These are phyloP conservation scores for Exophiala phaeomuriformis DNA, from an alignment of 2,329 filamentous ascomycete species.

Conservation along the genomic window DNA sequence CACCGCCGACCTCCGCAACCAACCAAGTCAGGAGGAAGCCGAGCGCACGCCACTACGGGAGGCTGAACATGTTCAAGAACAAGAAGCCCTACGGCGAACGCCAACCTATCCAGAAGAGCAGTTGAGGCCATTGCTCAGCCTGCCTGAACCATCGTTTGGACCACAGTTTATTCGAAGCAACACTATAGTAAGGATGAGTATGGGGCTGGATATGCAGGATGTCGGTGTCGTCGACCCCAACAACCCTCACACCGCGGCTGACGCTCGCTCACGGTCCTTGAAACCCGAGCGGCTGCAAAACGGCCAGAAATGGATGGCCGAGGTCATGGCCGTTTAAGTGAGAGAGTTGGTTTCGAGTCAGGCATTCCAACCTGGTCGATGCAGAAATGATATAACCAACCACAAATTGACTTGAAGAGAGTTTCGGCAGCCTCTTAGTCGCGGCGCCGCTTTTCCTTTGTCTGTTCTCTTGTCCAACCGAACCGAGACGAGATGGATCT, in stretches of 20 bases:
- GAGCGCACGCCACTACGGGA: neutral
- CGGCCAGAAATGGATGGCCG: constrained; percentile 8
- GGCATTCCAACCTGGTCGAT: neutral
- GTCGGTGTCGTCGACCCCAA: too few relatives aligned
- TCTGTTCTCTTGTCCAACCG: too few relatives aligned
- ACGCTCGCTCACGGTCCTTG: neutral
- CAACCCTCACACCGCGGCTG: too few relatives aligned
- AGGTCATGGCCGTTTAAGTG: constrained; percentile 8
- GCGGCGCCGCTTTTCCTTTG: too few relatives aligned
- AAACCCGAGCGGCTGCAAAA: neutral
- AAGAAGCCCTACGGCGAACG: too few relatives aligned
- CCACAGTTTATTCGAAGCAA: constrained; percentile 6
- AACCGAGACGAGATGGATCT: too few relatives aligned
- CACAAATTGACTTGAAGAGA: too few relatives aligned
- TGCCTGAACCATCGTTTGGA: constrained; percentile 6
- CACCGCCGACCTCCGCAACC: too few relatives aligned
- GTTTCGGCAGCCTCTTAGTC: too few relatives aligned
- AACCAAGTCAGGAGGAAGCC: neutral
- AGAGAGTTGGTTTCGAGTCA: neutral
- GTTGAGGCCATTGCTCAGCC: neutral
- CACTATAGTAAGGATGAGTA: neutral
- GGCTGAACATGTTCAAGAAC: neutral
- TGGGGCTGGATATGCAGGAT: too few relatives aligned
- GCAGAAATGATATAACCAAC: too few relatives aligned
- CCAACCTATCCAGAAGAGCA: neutral